Base-by-base conservation (phyloP, 176 grass and related monocot genomes). In the Eragrostis curvula region DNA sequence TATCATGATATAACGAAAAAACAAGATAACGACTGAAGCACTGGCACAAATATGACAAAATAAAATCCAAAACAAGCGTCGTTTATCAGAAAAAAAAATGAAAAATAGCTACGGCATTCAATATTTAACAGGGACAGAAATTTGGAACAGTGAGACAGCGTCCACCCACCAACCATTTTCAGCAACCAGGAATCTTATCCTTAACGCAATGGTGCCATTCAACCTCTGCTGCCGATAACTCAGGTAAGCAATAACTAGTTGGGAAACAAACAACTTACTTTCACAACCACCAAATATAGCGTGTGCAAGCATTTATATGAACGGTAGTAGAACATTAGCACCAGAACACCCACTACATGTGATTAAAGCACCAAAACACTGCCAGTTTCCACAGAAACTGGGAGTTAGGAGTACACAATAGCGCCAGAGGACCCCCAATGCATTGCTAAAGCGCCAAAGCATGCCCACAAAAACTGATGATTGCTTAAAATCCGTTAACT, bases 351-450 rank as follows among this genome's bases (percentile, higher is more conserved):
- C 55, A 77, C 28, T 42, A 20, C 44, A 41, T 9, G 12, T 77
- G 72, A 64, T 70, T 40, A 27, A 58, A 88, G 68, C 27, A 75
- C 30, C 45, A 53, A 89, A 81, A 39, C 36, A 39, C 20, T 70
- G 45, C 14, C 70, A 55, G 32, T 70, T 32, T 18, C 36, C 44
- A 71, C n/a, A 20, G 3, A 77, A 61, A 50, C 18, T 12, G 23
- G 32, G 40, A 61, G 28, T 8, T 56, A 16, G 16, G 17, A n/a
- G 7, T 61, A 61, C 32, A 43, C 48, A 66, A 7, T 32, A 68
- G 48, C 72, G 68, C 48, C 72, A 45, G 49, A 68, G 62, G 61
- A 25, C 27, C 24, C 24, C 82, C 65, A 15, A n/a, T 24, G 51
- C 53, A 77, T 71, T 87, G 53, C 71, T 67, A 66, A 27, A 77